Evolutionary conservation across 495 filamentous ascomycete genomes (phyloP), one percentile per base, ranked within the genome.

Genomic region (Daldinia vernicosa): DNA sequence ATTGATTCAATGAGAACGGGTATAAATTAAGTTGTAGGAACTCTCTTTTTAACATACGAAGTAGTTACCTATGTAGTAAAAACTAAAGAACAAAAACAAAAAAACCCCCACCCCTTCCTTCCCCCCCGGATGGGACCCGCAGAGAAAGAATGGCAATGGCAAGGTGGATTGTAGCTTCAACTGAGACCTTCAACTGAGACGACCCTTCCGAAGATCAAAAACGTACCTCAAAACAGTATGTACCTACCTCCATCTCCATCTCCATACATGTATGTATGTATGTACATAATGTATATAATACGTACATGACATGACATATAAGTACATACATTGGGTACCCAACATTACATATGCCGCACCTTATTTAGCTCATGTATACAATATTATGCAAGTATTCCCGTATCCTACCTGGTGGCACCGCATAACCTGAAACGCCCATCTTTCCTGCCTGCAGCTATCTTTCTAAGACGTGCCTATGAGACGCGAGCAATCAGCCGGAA

Each of bases 341-440:
- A n/a, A n/a, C n/a, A n/a, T 39, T 14, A n/a, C 14, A 8, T 40
- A 45, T 45, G 40, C 17, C 40, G 17, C 40, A 45, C 15, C 40
- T 45, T 45, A 45, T 45, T 45, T 45, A 45, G 17, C 40, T 45
- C 40, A 33, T 33, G 1, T 33, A 33, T 33, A 33, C 32, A 45
- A 45, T 8, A 7, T 9, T 45, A 45, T n/a, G 17, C 40, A 45
- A 45, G n/a, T 22, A 45, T 45, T 45, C n/a, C 15, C 40, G 40
- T 45, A 45, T 45, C 17, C 47, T 61, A 53, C 26, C 26, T 54
- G 15, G 70, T 72, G 9, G 50, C 57, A 69, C 70, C 45, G 66
- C 70, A 73, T 73, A 53, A 73, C 70, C 70, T 73, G 70, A 73
- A 73, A 73, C 70, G 9, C 8, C 66, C 33, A 69, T 68, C 55